Percentiles rank a stretch among this genome's conserved stretches.
These are phyloP conservation scores for Citrus trifoliata DNA, from an alignment of 345 rosid genomes.

Conservation along the genomic window DNA sequence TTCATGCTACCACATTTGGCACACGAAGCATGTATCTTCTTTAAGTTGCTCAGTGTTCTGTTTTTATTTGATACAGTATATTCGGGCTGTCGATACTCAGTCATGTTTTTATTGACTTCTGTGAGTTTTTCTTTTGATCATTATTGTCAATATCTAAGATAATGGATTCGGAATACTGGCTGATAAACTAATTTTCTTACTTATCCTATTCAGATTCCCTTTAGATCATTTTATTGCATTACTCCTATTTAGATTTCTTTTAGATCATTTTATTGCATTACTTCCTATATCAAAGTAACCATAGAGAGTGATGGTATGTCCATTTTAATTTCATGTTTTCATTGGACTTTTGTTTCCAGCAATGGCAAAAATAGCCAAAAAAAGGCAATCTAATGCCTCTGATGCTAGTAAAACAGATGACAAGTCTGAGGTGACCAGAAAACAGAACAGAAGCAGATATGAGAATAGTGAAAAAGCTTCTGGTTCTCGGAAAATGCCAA, in stretches of 20 bases:
- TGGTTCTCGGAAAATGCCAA: slow-evolving; percentile 45
- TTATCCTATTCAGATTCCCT: not conserved
- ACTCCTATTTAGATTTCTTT: not conserved
- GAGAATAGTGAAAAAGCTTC: slow-evolving; percentile 20
- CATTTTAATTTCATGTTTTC: not conserved
- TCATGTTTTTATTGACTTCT: not conserved
- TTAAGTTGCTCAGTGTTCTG: not conserved
- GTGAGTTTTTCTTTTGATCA: not conserved
- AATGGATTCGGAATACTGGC: not conserved
- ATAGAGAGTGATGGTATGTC: not conserved
- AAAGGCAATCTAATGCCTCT: not conserved
- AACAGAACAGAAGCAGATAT: slow-evolving; percentile 18
- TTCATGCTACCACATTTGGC: not conserved
- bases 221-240: too few species aligned
- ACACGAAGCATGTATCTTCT: not conserved
- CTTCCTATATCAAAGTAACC: not conserved
- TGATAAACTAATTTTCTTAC: not conserved
- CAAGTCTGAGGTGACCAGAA: not conserved
- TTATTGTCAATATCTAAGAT: not conserved
- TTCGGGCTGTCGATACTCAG: not conserved
- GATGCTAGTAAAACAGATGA: not conserved
- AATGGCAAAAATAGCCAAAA: not conserved
- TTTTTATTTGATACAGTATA: not conserved
- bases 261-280: too few species aligned
- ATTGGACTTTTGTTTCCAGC: not conserved